Base-by-base conservation (phyloP, 805 yeast genomes). In the Saccharomycopsis guyanensis region DNA sequence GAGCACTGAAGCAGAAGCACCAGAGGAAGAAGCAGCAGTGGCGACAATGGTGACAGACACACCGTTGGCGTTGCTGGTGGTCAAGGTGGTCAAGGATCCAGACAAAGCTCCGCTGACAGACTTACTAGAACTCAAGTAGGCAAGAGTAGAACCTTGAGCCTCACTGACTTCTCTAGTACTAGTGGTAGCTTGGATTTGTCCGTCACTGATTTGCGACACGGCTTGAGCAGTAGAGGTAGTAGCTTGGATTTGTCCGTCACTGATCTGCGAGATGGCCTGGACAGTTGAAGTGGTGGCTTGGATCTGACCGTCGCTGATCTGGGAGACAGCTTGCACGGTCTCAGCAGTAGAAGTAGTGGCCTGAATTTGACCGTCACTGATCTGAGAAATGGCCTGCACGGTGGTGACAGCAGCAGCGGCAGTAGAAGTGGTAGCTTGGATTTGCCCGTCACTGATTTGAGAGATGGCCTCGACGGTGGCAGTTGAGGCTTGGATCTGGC, bases 381-480 rank as follows among this genome's bases (percentile, higher is more conserved):
- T 25, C 29, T 25, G 29, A 44, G 70, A 58, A 29, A 60, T 59
- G 39, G 42, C 54, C 38, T 34, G n/a, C 5, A 3, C 3, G 18
- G 42, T 12, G 55, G 43, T 29, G 25, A 37, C 45, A n/a, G 49
- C 49, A 19, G 56, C 41, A 34, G 57, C 49, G 57, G 72, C 61
- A 36, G 72, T 18, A 18, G 38, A 34, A 18, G 49, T 27, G 2
- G 62, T 49, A 33, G 64, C 65, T 55, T 64, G 69, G 47, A 63
- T 60, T 57, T 68, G 72, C 45, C 74, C 73, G 50, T 70, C 76
- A 45, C 57, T 50, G 45, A 68, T 64, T 55, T 72, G 62, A 54
- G 69, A 68, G 33, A 69, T 67, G 47, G 66, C 66, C 52, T 61
- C 67, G 40, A 55, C 32, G 13, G 36, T 42, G 61, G 53, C 45